Evolutionary conservation across 495 filamentous ascomycete species (phyloP), one percentile per base, ranked within the genome.

Genomic region (Xanthoparmelia taractica): DNA sequence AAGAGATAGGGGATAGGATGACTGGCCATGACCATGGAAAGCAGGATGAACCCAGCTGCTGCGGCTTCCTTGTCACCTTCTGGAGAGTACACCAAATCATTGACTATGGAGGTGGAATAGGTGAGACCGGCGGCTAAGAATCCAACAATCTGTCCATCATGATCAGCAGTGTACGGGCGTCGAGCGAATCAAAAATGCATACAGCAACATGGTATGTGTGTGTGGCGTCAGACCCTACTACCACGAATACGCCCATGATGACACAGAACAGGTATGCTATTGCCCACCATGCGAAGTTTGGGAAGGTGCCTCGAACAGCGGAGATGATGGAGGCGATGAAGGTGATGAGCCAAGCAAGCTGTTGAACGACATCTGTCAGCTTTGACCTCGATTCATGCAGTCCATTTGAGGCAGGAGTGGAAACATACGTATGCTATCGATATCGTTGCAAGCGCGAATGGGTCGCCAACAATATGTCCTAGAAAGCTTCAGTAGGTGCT

Each of bases 331-430:
- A 92, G 47, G 84, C 82, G 67, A 97, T 79, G 73, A 97, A 92
- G 17, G 90, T 84, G 68, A 97, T 96, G 61, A 97, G 73, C 94
- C 94, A 99, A 58, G 91, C 92, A 59, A 95, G 83, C 92, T 97
- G 73, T 71, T 40, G 31, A 17, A 25, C n/a, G 38, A 3, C 43
- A 38, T 55, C 47, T 61, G 64, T 67, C 66, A 59, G 47, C 40
- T 8, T 23, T 50, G 2, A 12, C 6, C 25, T 15, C 54, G 20
- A 31, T n/a, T 29, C 58, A 57, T 17, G 8, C 56, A 15, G 29
- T 66, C 54, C 63, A 58, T 23, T 34, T 40, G 41, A 43, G 34
- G 37, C 23, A 29, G 40, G 43, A 8, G 37, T 20, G 25, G 27
- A 31, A 25, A 82, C 91, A 74, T 84, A 96, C 92, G 65, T 88